A percentile compares a stretch with the other conserved stretches of the same genome.
These are phyloP conservation scores for Wallacemonas rigidus DNA, from an alignment of 208 protist genomes.

Conservation along the genomic window DNA sequence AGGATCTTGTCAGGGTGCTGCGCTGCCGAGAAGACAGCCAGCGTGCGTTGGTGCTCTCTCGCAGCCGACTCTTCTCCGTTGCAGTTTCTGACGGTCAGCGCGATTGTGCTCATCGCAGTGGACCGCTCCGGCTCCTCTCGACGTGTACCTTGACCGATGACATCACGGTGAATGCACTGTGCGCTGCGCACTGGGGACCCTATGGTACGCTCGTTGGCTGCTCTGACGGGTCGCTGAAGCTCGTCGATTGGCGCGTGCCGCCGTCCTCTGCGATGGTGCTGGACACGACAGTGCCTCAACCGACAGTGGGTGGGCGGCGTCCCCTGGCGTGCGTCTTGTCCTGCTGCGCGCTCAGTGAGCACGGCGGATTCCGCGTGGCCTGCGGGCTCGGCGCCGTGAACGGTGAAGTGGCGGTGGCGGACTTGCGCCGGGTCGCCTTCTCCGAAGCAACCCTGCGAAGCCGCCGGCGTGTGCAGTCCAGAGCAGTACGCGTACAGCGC, in stretches of 20 bases:
- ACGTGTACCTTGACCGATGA: slow-evolving; percentile 6
- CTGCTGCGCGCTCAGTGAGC: slow-evolving; percentile 45
- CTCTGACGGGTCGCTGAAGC: slow-evolving; percentile 56
- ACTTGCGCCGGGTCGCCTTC: slow-evolving; percentile 44
- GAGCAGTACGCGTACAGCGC: slow-evolving; percentile 9
- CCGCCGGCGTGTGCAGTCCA: slow-evolving; percentile 14
- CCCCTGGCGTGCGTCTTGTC: slow-evolving; percentile 52
- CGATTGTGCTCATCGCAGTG: slow-evolving; percentile 14
- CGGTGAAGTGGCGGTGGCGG: slow-evolving; percentile 60
- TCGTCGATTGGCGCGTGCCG: slow-evolving; percentile 64
- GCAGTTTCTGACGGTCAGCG: background rate
- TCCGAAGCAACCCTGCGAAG: background rate
- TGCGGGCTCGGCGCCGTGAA: slow-evolving; percentile 55
- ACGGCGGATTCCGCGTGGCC: slow-evolving; percentile 61
- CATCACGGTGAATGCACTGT: slow-evolving; percentile 44
- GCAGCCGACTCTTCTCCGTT: slow-evolving; percentile 1
- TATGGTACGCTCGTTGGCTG: slow-evolving; percentile 56
- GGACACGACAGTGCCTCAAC: slow-evolving; percentile 36
- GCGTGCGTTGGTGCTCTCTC: background rate
- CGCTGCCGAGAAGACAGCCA: background rate
- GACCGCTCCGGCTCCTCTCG: slow-evolving; percentile 17
- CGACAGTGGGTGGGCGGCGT: background rate
- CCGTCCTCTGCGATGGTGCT: background rate
- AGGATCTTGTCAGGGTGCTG: slow-evolving; percentile 9
- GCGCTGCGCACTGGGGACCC: slow-evolving; percentile 55